Evolutionary conservation across 2,329 filamentous ascomycete genomes (phyloP), one percentile per base, ranked within the genome.

Genomic region (Helotiales sp.): DNA sequence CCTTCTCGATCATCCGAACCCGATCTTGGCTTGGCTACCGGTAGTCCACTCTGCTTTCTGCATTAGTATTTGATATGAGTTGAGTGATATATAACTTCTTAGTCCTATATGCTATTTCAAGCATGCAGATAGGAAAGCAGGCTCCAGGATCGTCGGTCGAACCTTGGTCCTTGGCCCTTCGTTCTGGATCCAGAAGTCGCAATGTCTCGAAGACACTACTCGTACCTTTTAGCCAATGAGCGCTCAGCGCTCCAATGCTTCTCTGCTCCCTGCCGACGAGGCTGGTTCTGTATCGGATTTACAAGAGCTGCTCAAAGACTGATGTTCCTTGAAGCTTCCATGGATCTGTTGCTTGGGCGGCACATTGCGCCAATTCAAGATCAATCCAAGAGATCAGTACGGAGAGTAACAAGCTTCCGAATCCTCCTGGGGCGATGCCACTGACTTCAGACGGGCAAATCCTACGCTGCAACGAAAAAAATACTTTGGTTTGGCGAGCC

Each of bases 1-100:
- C 30, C 24, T 37, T 57, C 54, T 57, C 20, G 13, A 37, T 40
- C n/a, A 37, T 20, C 54, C 20, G 32, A 57, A 24, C 54, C 30
- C 52, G 52, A 57, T 40, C n/a, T 57, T 57, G 32, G 54, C n/a
- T 57, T 57, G 32, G 54, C 54, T 24, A 20, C 54, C 28, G 8
- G 54, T 24, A 34, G 30, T 11, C 47, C 11, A 26, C 7, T 15
- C 30, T 57, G 2, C n/a, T 37, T 11, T 26, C n/a, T 17, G 5
- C 7, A 6, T 45, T 45, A 20, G 13, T 20, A 6, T 45, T 45
- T 45, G 13, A 45, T 45, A 20, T 45, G n/a, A 45, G 11, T 45
- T 45, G n/a, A 45, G 11, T 30, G 13, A n/a, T 24, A 37, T 57
- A 57, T 24, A 37, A 15, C 8, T 37, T 57, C 11, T 37, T 20